These are phyloP conservation scores for Sugiyamaella qingdaonensis DNA, from an alignment of 805 yeast species.

Conservation along the genomic window DNA sequence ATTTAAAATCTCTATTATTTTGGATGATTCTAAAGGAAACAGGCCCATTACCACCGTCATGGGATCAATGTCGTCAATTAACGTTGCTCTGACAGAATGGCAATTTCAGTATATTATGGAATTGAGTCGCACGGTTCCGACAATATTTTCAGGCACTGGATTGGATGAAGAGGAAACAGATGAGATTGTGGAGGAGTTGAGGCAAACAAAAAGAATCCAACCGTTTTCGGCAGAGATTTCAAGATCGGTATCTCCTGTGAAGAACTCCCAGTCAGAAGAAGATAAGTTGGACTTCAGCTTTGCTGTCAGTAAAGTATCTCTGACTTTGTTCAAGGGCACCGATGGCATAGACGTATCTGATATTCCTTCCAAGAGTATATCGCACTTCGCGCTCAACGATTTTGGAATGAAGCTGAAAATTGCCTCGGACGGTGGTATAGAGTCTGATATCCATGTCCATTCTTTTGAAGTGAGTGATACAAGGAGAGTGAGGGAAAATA, in stretches of 20 bases:
- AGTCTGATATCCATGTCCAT: slow-evolving; percentile 57
- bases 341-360: slow-evolving; percentile 22
- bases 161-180: slow-evolving; percentile 55
- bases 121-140: slow-evolving; percentile 52
- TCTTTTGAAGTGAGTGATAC: slow-evolving; percentile 78
- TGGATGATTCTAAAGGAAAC: slow-evolving; percentile 22
- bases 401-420: slow-evolving; percentile 49
- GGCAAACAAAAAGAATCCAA: slow-evolving; percentile 18
- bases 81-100: slow-evolving; percentile 63
- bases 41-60: slow-evolving; percentile 48
- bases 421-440: slow-evolving; percentile 51
- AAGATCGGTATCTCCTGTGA: not conserved
- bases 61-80: slow-evolving; percentile 61
- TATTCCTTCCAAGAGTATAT: slow-evolving; percentile 36
- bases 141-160: slow-evolving; percentile 47
- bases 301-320: slow-evolving; percentile 56
- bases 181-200: slow-evolving; percentile 24
- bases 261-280: not conserved
- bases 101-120: slow-evolving; percentile 58
- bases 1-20: slow-evolving; percentile 53
- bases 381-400: slow-evolving; percentile 58
- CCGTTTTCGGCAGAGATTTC: slow-evolving; percentile 1
- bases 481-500: slow-evolving; percentile 56
- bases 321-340: slow-evolving; percentile 40
- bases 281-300: slow-evolving; percentile 43